phyloP scores from a whole-genome alignment of 179 eudicot species.

The Drosera spatulata region DNA sequence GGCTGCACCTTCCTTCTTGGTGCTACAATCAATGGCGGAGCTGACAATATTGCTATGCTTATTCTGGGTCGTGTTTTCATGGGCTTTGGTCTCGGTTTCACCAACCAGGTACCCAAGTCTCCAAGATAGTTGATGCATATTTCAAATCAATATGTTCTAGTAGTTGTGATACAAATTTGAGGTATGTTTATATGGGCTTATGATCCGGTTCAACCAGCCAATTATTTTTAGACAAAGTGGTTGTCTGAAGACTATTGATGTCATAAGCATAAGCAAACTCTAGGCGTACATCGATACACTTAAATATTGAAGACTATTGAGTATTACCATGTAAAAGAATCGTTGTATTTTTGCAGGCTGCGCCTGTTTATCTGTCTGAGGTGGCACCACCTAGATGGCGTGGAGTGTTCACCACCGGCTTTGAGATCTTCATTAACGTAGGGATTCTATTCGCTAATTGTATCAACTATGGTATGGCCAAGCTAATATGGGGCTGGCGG shows the following conservation, averaged over 20 bases:
- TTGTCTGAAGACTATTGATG: slow-evolving; percentile 8
- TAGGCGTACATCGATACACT: slow-evolving; percentile 7
- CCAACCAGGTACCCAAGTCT: too few species aligned
- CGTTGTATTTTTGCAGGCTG: too few species aligned
- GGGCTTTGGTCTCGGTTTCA: neutral
- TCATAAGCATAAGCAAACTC: slow-evolving; percentile 9
- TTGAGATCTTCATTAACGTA: too few species aligned
- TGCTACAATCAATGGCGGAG: slow-evolving; percentile 7
- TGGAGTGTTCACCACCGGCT: too few species aligned
- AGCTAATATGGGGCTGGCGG: neutral
- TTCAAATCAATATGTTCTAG: slow-evolving; percentile 3
- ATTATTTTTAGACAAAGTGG: slow-evolving; percentile 5
- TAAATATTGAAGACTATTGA: too few species aligned
- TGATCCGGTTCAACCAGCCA: neutral
- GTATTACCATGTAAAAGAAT: too few species aligned
- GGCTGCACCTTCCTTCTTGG: slow-evolving; percentile 15
- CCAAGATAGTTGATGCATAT: neutral
- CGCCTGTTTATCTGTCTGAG: too few species aligned
- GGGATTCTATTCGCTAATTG: neutral
- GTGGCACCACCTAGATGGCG: too few species aligned
- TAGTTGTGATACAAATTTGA: slow-evolving; percentile 1
- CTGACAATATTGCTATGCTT: slow-evolving; percentile 12
- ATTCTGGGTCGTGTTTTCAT: slow-evolving; percentile 11
- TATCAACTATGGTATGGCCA: slow-evolving; percentile 18
- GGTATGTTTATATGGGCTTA: too few species aligned